phyloP scores from a whole-genome alignment of 140 eudicot species.

The Artemisia princeps region DNA sequence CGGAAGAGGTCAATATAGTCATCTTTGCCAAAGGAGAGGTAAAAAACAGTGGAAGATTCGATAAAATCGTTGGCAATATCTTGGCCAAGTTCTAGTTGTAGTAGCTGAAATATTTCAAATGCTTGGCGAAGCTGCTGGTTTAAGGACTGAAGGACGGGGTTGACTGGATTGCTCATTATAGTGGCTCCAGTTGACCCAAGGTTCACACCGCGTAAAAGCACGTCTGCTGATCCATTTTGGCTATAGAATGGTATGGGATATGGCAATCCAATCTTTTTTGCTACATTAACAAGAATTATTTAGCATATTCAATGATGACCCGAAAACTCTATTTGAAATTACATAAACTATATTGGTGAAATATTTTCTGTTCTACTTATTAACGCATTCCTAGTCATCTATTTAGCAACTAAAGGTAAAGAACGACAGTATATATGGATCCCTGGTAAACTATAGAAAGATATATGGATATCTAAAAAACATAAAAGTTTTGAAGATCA shows the following conservation, averaged over 20 bases:
- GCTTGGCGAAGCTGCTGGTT: slow-evolving; percentile 74
- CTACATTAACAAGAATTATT: slow-evolving; percentile 29
- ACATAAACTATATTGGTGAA: too few species aligned
- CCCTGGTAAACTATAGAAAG: too few species aligned
- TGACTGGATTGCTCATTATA: slow-evolving; percentile 39
- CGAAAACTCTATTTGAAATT: too few species aligned
- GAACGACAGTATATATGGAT: too few species aligned
- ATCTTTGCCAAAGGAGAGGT: slow-evolving; percentile 70
- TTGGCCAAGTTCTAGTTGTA: slow-evolving; percentile 56
- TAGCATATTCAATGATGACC: too few species aligned
- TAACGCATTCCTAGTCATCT: too few species aligned
- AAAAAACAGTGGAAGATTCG: slow-evolving; percentile 50
- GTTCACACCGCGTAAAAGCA: slow-evolving; percentile 41
- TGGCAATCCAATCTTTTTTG: slow-evolving; percentile 50
- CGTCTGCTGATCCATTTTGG: slow-evolving; percentile 51
- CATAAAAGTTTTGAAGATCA: not conserved
- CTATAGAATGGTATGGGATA: slow-evolving; percentile 44
- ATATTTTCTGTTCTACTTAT: too few species aligned
- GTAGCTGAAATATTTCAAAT: slow-evolving; percentile 48
- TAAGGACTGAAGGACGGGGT: slow-evolving; percentile 46
- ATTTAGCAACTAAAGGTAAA: too few species aligned
- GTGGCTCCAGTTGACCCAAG: slow-evolving; percentile 61
- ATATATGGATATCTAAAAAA: too few species aligned
- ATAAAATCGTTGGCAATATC: slow-evolving; percentile 36
- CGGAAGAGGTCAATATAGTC: slow-evolving; percentile 48